Conservation (phyloP, 2,329 filamentous ascomycete species). For the Pseudocercospora eumusae region DNA sequence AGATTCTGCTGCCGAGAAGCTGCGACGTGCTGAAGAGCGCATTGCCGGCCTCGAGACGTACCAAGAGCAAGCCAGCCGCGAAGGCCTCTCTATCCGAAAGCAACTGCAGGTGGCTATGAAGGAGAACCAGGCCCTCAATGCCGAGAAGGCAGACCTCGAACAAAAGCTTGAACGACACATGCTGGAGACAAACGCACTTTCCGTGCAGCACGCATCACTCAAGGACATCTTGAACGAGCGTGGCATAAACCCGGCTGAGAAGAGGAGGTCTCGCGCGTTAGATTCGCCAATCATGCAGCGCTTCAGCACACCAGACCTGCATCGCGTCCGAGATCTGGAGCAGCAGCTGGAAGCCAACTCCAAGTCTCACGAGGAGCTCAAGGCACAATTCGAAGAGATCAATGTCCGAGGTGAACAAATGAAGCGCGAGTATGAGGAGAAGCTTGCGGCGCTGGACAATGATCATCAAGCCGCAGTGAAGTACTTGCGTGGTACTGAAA, state of each 20-base stretch:
- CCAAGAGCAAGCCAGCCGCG: slow-evolving; percentile 93
- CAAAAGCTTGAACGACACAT: slow-evolving; percentile 81
- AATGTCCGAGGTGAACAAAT: slow-evolving; percentile 80
- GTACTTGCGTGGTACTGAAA: slow-evolving; percentile 97
- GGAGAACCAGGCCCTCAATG: slow-evolving; percentile 79
- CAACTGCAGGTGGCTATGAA: slow-evolving; percentile 83
- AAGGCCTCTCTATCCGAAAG: slow-evolving; percentile 84
- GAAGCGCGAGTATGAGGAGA: slow-evolving; percentile 88
- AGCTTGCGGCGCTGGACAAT: slow-evolving; percentile 88
- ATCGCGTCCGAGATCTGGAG: slow-evolving; percentile 80
- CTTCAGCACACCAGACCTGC: slow-evolving; percentile 76
- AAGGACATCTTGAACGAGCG: slow-evolving; percentile 91
- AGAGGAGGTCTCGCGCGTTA: slow-evolving; percentile 69
- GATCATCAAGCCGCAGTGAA: slow-evolving; percentile 98
- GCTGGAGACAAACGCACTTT: slow-evolving; percentile 89
- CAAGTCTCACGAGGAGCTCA: slow-evolving; percentile 83
- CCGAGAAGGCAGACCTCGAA: slow-evolving; percentile 78
- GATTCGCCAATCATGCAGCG: slow-evolving; percentile 66
- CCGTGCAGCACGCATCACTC: slow-evolving; percentile 86
- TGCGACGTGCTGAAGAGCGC: slow-evolving; percentile 89
- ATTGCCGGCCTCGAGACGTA: slow-evolving; percentile 96
- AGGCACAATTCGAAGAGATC: slow-evolving; percentile 72
- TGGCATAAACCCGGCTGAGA: slow-evolving; percentile 75
- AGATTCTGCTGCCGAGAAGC: slow-evolving; percentile 80
- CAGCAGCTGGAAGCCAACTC: slow-evolving; percentile 76